These are phyloP conservation scores for Pisolithus thermaeus DNA, from an alignment of 1,284 basidiomycete species.

Conservation along the genomic window DNA sequence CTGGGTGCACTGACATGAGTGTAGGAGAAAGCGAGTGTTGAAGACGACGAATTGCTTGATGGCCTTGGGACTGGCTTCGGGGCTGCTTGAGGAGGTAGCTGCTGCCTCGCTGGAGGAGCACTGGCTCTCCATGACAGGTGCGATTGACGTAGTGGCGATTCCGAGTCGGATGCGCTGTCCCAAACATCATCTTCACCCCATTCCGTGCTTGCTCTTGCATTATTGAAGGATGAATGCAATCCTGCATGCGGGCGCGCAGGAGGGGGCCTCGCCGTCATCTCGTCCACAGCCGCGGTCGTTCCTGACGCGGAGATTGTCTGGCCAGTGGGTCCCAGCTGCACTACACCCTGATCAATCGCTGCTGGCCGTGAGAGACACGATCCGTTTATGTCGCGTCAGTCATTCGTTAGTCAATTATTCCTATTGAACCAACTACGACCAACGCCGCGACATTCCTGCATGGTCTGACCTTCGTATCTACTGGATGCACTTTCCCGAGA, in stretches of 20 bases:
- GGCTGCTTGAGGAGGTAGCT: constrained; percentile 38
- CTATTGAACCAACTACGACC: too few species aligned
- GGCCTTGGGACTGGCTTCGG: constrained; percentile 53
- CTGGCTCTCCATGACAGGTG: constrained; percentile 44
- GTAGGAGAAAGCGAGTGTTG: constrained; percentile 73
- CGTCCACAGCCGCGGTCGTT: constrained; percentile 3
- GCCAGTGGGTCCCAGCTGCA: too few species aligned
- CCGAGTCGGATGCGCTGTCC: constrained; percentile 83
- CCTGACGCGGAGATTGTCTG: neutral
- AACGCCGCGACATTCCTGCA: too few species aligned
- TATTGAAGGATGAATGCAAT: constrained; percentile 47
- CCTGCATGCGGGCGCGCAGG: constrained; percentile 73
- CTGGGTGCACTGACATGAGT: constrained; percentile 74
- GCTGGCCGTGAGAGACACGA: neutral
- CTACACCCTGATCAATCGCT: neutral
- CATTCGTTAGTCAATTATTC: too few species aligned
- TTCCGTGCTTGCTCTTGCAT: constrained; percentile 43
- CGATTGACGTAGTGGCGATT: constrained; percentile 49
- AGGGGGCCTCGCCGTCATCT: constrained; percentile 64
- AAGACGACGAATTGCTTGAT: constrained; percentile 51
- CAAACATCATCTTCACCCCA: constrained; percentile 87
- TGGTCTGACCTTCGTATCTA: too few species aligned
- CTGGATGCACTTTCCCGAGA: too few species aligned
- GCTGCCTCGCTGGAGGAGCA: constrained; percentile 26
- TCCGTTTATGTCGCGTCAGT: too few species aligned